Evolutionary conservation across 768 basidiomycete genomes (phyloP).

Genomic region (Naganishia vaughanmartiniae): DNA sequence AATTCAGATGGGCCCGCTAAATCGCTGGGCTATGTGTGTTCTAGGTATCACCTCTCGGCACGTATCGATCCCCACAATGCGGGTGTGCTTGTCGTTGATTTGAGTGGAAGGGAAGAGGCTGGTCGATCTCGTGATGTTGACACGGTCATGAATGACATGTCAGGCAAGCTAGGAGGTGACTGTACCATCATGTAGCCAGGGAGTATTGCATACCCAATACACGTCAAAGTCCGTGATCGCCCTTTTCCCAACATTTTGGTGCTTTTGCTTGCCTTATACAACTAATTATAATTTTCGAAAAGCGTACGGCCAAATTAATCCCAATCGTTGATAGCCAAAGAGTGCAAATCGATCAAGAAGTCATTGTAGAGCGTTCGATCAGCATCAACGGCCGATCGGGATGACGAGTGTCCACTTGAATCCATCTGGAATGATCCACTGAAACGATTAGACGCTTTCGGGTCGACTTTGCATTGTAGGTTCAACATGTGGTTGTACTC

Average conservation of each 20-base stretch:
- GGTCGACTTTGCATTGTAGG: slow-evolving; percentile 81
- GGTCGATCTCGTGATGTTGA: slow-evolving; percentile 55
- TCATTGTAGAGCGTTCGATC: slow-evolving; percentile 64
- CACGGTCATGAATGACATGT: slow-evolving; percentile 62
- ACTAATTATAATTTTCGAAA: background rate
- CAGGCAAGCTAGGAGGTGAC: slow-evolving; percentile 58
- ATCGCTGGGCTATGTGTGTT: background rate
- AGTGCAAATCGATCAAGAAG: slow-evolving; percentile 84
- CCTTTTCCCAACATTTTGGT: background rate
- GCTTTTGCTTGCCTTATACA: background rate
- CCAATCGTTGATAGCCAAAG: slow-evolving; percentile 32
- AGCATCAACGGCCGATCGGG: slow-evolving; percentile 60
- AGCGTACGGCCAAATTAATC: background rate
- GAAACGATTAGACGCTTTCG: slow-evolving; percentile 36
- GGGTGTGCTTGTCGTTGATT: slow-evolving; percentile 78
- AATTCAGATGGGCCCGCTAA: slow-evolving; percentile 48
- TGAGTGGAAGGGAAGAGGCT: slow-evolving; percentile 56
- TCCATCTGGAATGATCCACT: slow-evolving; percentile 4
- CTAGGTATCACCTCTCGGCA: slow-evolving; percentile 69
- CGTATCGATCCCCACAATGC: slow-evolving; percentile 74
- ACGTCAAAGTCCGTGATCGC: background rate
- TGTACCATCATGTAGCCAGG: slow-evolving; percentile 68
- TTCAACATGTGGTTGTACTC: slow-evolving; percentile 89
- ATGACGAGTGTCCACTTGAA: background rate
- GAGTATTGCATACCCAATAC: background rate